phyloP scores from a whole-genome alignment of 257 asterid species.

The Euphrasia confusa region DNA sequence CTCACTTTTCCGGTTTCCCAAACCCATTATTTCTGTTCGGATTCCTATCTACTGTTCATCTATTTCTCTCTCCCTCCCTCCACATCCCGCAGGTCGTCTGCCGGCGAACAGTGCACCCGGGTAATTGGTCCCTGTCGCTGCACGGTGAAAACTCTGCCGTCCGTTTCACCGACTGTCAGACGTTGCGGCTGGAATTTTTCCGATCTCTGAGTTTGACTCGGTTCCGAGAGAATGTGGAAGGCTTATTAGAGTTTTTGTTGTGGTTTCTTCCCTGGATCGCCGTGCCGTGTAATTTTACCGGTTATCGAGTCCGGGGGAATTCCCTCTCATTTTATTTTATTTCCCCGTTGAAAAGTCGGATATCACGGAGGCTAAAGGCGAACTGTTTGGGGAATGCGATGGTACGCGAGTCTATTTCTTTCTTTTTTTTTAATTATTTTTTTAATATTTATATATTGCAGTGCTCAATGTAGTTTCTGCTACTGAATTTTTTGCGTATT shows the following conservation, averaged over 20 bases:
- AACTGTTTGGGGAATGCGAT: slow-evolving; percentile 66
- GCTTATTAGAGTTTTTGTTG: slow-evolving; percentile 29
- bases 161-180: slow-evolving; percentile 30
- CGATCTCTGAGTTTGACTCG: slow-evolving; percentile 63
- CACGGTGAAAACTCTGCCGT: slow-evolving; percentile 2
- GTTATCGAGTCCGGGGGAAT: slow-evolving; percentile 5
- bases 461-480: neutral
- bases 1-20: slow-evolving; percentile 50
- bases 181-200: slow-evolving; percentile 33
- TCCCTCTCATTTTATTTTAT: neutral
- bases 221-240: slow-evolving; percentile 64
- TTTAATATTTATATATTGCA: neutral
- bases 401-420: slow-evolving; percentile 39
- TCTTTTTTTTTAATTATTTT: too few species aligned
- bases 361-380: slow-evolving; percentile 49
- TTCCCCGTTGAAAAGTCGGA: slow-evolving; percentile 25
- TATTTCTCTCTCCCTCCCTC: slow-evolving; percentile 34
- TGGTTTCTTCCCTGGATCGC: slow-evolving; percentile 45
- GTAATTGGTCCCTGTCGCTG: slow-evolving; percentile 12
- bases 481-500: slow-evolving; percentile 6
- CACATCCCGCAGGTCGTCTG: slow-evolving; percentile 30
- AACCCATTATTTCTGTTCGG: slow-evolving; percentile 40
- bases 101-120: slow-evolving; percentile 33
- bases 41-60: slow-evolving; percentile 47
- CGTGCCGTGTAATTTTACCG: slow-evolving; percentile 40